A percentile compares a stretch with the other conserved stretches of the same genome.
These are phyloP conservation scores for Fimicolochytrium jonesii DNA, from an alignment of 192 early-diverging fungal species.

Conservation along the genomic window DNA sequence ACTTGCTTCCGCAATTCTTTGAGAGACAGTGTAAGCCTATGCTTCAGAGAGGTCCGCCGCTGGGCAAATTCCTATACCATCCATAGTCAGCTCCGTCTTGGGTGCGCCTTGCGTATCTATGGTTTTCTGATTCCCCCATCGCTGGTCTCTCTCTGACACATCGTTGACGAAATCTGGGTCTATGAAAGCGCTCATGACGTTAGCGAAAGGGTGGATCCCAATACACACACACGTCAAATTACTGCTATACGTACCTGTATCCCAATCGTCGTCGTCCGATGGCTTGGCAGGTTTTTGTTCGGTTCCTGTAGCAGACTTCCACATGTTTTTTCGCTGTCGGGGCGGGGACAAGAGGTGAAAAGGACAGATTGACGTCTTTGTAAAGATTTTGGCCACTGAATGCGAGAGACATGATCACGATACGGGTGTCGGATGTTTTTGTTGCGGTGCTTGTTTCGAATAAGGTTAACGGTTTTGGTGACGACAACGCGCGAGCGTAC, in stretches of 20 bases:
- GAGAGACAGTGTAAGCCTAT: not conserved
- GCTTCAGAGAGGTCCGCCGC: not conserved
- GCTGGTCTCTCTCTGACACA: slow-evolving; percentile 37
- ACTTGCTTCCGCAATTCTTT: slow-evolving; percentile 18
- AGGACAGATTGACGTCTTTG: too few relatives aligned
- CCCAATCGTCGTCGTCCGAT: slow-evolving; percentile 33
- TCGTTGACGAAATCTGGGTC: slow-evolving; percentile 49
- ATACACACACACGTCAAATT: too few relatives aligned
- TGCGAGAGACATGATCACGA: too few relatives aligned
- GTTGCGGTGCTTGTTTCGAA: too few relatives aligned
- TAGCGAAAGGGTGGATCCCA: too few relatives aligned
- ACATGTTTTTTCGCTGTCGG: too few relatives aligned
- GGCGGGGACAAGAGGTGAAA: too few relatives aligned
- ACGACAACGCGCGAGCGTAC: too few relatives aligned
- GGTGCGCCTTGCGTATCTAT: not conserved
- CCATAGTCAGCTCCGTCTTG: slow-evolving; percentile 19
- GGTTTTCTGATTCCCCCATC: slow-evolving; percentile 47
- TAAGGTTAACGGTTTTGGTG: too few relatives aligned
- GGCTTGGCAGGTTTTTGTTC: not conserved
- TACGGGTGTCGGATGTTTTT: too few relatives aligned
- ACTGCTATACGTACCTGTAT: slow-evolving; percentile 19
- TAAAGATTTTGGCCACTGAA: too few relatives aligned
- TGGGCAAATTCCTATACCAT: slow-evolving; percentile 18
- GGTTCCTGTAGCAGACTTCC: slow-evolving; percentile 22
- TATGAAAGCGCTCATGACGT: too few relatives aligned